Conservation (phyloP, 2,329 filamentous ascomycete genomes). For the Dactylellina haptotyla region DNA sequence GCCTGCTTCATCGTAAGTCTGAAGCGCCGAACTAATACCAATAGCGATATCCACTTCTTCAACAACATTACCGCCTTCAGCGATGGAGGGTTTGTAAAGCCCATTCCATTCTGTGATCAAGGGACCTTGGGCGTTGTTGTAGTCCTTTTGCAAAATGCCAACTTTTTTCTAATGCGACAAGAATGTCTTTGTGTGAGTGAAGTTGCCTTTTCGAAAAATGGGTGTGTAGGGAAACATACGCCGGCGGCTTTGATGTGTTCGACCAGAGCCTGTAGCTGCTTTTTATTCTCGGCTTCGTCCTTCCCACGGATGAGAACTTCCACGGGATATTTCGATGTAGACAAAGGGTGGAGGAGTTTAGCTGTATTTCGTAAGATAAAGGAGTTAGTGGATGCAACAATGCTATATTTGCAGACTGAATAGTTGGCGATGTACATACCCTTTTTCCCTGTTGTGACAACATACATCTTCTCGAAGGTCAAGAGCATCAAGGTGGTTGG, state of each 20-base stretch:
- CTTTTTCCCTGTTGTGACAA: constrained; percentile 97
- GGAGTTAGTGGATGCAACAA: not conserved
- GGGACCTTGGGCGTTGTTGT: constrained; percentile 74
- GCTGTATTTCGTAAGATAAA: constrained; percentile 68
- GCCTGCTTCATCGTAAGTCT: constrained; percentile 94
- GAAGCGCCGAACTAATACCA: constrained; percentile 73
- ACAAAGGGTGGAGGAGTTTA: constrained; percentile 89
- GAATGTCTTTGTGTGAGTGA: constrained; percentile 19
- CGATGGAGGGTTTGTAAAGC: constrained; percentile 69
- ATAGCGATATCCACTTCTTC: constrained; percentile 87
- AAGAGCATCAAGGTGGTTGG: constrained; percentile 94
- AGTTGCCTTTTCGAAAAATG: constrained; percentile 23
- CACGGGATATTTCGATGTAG: constrained; percentile 89
- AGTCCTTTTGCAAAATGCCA: constrained; percentile 85
- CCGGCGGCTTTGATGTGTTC: constrained; percentile 88
- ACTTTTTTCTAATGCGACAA: constrained; percentile 77
- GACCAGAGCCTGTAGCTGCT: constrained; percentile 83
- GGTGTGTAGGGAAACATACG: constrained; percentile 67
- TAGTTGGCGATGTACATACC: constrained; percentile 67
- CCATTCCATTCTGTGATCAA: constrained; percentile 98
- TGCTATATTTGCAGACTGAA: not conserved
- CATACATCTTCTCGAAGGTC: constrained; percentile 85
- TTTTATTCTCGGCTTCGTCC: constrained; percentile 88
- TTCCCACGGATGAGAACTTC: constrained; percentile 93
- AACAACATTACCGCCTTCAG: constrained; percentile 80